These are phyloP conservation scores for Ophiorrhiza pumila DNA, from an alignment of 257 asterid species.

Conservation along the genomic window DNA sequence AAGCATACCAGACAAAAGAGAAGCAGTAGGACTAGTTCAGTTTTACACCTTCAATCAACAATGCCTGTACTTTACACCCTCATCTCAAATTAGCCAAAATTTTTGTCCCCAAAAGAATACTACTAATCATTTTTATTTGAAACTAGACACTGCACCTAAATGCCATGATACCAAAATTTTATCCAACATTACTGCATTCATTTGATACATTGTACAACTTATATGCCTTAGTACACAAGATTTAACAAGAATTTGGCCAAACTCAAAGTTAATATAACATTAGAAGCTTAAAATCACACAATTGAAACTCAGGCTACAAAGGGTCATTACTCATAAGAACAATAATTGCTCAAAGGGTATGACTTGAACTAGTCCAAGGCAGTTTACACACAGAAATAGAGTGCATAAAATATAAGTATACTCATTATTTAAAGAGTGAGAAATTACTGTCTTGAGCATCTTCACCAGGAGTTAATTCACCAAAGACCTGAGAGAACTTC, in stretches of 20 bases:
- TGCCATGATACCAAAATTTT: not conserved
- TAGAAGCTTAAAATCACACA: not conserved
- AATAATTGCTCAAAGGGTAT: not conserved
- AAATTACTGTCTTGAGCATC: slow-evolving; percentile 55
- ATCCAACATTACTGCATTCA: not conserved
- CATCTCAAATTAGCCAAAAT: not conserved
- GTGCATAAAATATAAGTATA: not conserved
- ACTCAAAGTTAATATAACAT: not conserved
- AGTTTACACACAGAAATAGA: not conserved
- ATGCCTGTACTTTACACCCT: too few relatives aligned
- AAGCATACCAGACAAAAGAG: not conserved
- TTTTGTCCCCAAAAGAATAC: not conserved
- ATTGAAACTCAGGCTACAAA: not conserved
- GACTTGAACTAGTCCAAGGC: not conserved
- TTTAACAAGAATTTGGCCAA: not conserved
- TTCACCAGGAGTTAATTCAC: slow-evolving; percentile 60
- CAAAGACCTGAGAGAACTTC: slow-evolving; percentile 77
- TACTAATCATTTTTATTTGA: not conserved
- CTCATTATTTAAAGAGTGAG: slow-evolving; percentile 2
- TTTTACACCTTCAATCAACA: not conserved
- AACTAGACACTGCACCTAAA: not conserved
- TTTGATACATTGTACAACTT: not conserved
- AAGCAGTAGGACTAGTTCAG: not conserved
- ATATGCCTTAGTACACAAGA: not conserved
- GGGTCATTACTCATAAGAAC: slow-evolving; percentile 1